Conservation (phyloP, 129 eudicot species). For the Artemisia annua region DNA sequence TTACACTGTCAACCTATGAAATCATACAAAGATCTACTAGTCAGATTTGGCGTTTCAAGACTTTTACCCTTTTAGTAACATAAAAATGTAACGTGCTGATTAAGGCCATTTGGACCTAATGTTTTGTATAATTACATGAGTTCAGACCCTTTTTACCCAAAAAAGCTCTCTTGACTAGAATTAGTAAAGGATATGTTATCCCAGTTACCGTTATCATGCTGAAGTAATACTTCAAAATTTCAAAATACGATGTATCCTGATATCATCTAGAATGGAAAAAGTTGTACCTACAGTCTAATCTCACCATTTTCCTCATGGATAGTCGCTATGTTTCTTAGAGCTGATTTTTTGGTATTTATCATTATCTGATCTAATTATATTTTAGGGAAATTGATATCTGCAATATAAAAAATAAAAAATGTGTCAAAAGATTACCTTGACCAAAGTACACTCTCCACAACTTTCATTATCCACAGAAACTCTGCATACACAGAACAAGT, state of each 20-base stretch:
- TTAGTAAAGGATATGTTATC: no score
- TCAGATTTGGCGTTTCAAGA: conserved; percentile 2
- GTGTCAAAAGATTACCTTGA: conserved; percentile 55
- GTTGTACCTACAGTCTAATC: no score
- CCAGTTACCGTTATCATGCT: no score
- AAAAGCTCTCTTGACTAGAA: no score
- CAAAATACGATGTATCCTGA: no score
- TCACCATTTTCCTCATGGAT: not conserved
- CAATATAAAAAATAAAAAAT: not conserved
- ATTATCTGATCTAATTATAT: not conserved
- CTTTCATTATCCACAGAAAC: conserved; percentile 79
- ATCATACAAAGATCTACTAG: not conserved
- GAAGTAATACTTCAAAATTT: no score
- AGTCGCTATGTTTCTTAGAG: not conserved
- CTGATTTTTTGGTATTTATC: not conserved
- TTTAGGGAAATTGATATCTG: conserved; percentile 11
- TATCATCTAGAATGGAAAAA: no score
- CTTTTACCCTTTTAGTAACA: not conserved
- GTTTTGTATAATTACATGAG: no score
- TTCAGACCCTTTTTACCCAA: no score
- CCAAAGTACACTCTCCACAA: conserved; percentile 75
- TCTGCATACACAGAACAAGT: conserved; percentile 42
- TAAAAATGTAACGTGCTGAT: not conserved
- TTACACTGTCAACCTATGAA: conserved; percentile 86
- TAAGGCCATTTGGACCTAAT: not conserved